These are phyloP conservation scores for Backusella liffmaniae DNA, from an alignment of 192 early-diverging fungal species.

Conservation along the genomic window DNA sequence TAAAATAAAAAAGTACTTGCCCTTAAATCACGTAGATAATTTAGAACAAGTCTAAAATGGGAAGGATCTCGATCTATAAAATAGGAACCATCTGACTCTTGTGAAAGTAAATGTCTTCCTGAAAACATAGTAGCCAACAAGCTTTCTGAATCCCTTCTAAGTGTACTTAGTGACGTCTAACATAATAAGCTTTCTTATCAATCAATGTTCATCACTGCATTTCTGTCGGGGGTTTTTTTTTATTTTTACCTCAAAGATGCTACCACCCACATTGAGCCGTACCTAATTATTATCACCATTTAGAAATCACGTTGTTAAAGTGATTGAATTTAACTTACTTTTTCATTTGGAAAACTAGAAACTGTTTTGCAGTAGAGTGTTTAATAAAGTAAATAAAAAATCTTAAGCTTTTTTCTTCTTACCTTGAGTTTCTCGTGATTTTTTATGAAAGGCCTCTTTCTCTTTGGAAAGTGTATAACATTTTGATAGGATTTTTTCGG, in stretches of 20 bases:
- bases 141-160: constrained; percentile 17
- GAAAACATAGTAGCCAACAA: constrained; percentile 36
- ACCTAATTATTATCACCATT: constrained; percentile 4
- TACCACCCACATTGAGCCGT: constrained; percentile 23
- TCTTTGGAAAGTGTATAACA: constrained; percentile 8
- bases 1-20: constrained; percentile 5
- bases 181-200: neutral
- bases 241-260: constrained; percentile 23
- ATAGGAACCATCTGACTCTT: constrained; percentile 27
- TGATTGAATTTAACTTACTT: neutral
- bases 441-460: neutral
- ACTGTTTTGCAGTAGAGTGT: neutral
- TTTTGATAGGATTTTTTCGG: neutral
- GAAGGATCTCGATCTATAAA: constrained; percentile 35
- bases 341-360: constrained; percentile 10
- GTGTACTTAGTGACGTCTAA: constrained; percentile 28
- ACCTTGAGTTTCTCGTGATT: constrained; percentile 6
- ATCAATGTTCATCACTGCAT: neutral
- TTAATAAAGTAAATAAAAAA: neutral
- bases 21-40: constrained; percentile 29
- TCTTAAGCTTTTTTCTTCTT: neutral
- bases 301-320: neutral
- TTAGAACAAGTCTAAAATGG: constrained; percentile 31
- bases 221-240: neutral
- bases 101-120: constrained; percentile 16